Evolutionary conservation across 192 early-diverging fungal species (phyloP).

Genomic region (Geosiphon pyriformis): DNA sequence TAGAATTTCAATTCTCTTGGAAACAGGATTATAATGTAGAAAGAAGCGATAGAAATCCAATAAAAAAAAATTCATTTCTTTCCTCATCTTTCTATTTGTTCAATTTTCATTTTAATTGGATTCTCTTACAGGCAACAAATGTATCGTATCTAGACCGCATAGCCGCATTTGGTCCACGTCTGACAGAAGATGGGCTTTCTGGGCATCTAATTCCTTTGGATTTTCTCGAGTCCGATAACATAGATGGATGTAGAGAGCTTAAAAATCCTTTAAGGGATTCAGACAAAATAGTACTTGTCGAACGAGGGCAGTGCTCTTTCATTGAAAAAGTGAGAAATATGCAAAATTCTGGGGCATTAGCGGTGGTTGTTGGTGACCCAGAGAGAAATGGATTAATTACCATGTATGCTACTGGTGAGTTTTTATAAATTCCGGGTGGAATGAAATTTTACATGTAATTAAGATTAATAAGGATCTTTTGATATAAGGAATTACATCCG

Average conservation of each 20-base stretch:
- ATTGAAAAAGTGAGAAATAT: slow-evolving; percentile 86
- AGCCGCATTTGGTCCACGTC: slow-evolving; percentile 83
- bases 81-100: no score
- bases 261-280: slow-evolving; percentile 31
- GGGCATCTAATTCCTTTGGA: slow-evolving; percentile 60
- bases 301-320: slow-evolving; percentile 85
- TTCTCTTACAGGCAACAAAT: slow-evolving; percentile 59
- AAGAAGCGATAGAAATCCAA: no score
- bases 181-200: slow-evolving; percentile 64
- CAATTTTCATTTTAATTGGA: no score
- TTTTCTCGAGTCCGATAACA: slow-evolving; percentile 46
- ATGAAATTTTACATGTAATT: not conserved
- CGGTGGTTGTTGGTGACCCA: slow-evolving; percentile 84
- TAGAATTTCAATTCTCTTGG: no score
- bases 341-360: slow-evolving; percentile 78
- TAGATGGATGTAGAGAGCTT: slow-evolving; percentile 52
- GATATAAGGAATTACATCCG: slow-evolving; percentile 69
- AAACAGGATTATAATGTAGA: no score
- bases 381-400: slow-evolving; percentile 72
- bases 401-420: slow-evolving; percentile 71
- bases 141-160: slow-evolving; percentile 55
- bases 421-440: not conserved
- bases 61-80: no score
- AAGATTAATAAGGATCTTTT: slow-evolving; percentile 10
- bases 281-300: slow-evolving; percentile 80